Evolutionary conservation across 805 yeast genomes (phyloP).

Genomic region (Candida khao-thaluensis): DNA sequence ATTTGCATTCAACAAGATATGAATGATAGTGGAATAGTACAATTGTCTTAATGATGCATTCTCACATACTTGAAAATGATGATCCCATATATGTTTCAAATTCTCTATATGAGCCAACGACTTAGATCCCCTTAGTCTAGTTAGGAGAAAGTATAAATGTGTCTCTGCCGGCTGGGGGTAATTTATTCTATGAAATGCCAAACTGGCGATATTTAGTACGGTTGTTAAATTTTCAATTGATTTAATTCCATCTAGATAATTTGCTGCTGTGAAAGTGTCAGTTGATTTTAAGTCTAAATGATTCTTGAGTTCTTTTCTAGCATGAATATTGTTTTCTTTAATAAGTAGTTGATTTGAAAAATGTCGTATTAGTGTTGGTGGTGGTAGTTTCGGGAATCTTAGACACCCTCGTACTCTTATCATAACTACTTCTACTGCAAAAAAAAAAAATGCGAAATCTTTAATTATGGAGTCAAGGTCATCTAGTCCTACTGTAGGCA

Average conservation of each 20-base stretch:
- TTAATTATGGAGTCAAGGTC: slow-evolving; percentile 6
- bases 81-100: slow-evolving; percentile 23
- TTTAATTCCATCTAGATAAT: slow-evolving; percentile 2
- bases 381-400: too few species aligned
- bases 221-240: background rate
- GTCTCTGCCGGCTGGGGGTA: slow-evolving; percentile 6
- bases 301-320: background rate
- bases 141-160: background rate
- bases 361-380: background rate
- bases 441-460: slow-evolving; percentile 4
- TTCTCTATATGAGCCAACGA: background rate
- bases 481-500: slow-evolving; percentile 1
- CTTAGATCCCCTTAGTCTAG: background rate
- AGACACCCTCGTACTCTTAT: background rate
- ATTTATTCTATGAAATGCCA: background rate
- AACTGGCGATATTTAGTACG: slow-evolving; percentile 1
- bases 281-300: background rate
- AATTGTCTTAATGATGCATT: background rate
- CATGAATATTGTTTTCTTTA: background rate
- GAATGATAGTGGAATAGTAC: slow-evolving; percentile 25
- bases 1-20: slow-evolving; percentile 22
- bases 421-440: too few species aligned
- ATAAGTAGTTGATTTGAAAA: too few species aligned
- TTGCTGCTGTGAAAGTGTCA: background rate
- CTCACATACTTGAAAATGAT: background rate